Conservation (phyloP, 2,329 filamentous ascomycete genomes). For the Rhinocladiella similis region DNA sequence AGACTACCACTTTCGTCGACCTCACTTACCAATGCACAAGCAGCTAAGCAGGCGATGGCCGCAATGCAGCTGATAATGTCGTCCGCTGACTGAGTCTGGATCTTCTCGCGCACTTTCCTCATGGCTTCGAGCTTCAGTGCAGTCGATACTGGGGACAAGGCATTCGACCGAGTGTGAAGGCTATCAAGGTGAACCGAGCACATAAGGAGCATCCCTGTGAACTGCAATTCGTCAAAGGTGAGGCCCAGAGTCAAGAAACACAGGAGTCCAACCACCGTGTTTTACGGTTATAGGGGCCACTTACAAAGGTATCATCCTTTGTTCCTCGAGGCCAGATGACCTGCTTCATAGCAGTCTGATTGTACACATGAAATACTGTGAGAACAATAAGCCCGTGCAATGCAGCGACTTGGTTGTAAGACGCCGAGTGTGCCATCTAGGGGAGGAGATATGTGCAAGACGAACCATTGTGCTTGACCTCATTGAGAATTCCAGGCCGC, state of each 20-base stretch:
- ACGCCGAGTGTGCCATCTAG: neutral
- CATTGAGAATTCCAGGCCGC: constrained; percentile 14
- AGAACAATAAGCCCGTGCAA: neutral
- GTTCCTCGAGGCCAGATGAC: constrained; percentile 10
- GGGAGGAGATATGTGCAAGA: neutral
- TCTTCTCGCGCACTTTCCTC: constrained; percentile 7
- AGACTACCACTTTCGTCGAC: too few relatives aligned
- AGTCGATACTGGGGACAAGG: constrained; percentile 4
- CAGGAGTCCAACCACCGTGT: too few relatives aligned
- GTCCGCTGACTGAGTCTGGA: constrained; percentile 1
- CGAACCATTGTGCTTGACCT: constrained; percentile 16
- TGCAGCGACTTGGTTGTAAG: neutral
- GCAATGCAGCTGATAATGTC: constrained; percentile 13
- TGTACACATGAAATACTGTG: constrained; percentile 13
- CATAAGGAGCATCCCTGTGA: constrained; percentile 18
- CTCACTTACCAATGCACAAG: constrained; percentile 16
- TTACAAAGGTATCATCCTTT: constrained; percentile 11
- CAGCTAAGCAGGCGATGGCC: constrained; percentile 16
- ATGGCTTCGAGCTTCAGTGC: constrained; percentile 18
- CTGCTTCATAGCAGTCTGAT: constrained; percentile 14
- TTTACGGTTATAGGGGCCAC: neutral
- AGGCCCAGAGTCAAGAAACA: neutral
- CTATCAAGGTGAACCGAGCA: constrained; percentile 18
- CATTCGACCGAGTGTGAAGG: neutral
- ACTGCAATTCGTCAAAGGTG: neutral